A percentile compares a stretch with the other conserved stretches of the same genome.
These are phyloP conservation scores for Plenodomus lindquistii DNA, from an alignment of 2,329 filamentous ascomycete genomes.

Conservation along the genomic window DNA sequence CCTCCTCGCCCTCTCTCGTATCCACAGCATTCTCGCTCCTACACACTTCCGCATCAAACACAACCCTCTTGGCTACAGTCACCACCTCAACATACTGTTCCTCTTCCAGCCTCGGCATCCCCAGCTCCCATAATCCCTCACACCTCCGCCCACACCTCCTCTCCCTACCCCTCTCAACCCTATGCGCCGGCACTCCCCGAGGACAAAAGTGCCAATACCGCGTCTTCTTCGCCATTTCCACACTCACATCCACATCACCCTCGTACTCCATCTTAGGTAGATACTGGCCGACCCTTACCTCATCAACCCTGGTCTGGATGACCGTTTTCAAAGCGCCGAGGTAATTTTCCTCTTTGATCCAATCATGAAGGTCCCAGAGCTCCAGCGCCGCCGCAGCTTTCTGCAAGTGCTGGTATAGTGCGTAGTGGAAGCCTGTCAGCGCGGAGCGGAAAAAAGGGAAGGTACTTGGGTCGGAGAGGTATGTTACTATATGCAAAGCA, in stretches of 20 bases:
- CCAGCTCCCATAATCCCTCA: neutral
- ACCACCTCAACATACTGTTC: constrained; percentile 10
- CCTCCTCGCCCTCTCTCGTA: no score
- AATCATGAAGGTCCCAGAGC: constrained; percentile 32
- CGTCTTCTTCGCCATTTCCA: neutral
- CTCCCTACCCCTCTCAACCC: neutral
- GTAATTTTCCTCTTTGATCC: constrained; percentile 35
- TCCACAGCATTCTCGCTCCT: neutral
- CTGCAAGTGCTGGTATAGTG: constrained; percentile 37
- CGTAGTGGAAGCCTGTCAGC: constrained; percentile 37
- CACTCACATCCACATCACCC: constrained; percentile 1
- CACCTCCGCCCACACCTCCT: constrained; percentile 10
- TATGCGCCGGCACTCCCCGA: constrained; percentile 11
- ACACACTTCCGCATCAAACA: constrained; percentile 13
- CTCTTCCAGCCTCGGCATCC: constrained; percentile 10
- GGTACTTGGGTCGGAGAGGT: neutral
- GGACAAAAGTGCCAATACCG: constrained; percentile 20
- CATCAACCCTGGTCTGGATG: neutral
- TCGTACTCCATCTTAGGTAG: neutral
- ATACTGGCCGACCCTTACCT: neutral
- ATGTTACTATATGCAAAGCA: no score
- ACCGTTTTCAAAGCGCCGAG: constrained; percentile 20
- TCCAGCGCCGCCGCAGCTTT: constrained; percentile 43
- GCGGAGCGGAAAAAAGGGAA: constrained; percentile 42
- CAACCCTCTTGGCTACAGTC: constrained; percentile 7